phyloP scores from a whole-genome alignment of 2,329 filamentous ascomycete genomes.

The Coniochaeta pulveracea region DNA sequence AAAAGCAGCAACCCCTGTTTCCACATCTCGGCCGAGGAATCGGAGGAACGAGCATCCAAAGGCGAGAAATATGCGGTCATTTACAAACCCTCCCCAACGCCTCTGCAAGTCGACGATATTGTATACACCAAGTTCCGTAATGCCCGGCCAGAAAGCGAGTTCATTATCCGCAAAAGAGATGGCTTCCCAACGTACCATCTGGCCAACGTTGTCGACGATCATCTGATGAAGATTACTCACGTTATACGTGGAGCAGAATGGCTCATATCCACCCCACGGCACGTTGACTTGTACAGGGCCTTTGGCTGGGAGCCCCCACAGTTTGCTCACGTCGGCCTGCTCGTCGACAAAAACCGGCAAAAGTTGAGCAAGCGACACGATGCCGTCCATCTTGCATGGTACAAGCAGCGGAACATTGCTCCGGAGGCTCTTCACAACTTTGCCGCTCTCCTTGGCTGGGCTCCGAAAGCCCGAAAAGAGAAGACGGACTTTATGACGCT shows the following conservation, averaged over 20 bases:
- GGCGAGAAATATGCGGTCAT: slow-evolving; percentile 70
- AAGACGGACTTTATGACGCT: slow-evolving; percentile 67
- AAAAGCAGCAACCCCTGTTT: slow-evolving; percentile 55
- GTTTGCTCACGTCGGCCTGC: slow-evolving; percentile 73
- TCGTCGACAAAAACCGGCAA: slow-evolving; percentile 55
- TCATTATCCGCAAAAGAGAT: slow-evolving; percentile 83
- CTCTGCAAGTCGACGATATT: slow-evolving; percentile 60
- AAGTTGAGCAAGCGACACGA: slow-evolving; percentile 81
- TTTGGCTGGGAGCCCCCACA: slow-evolving; percentile 62
- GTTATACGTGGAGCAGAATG: slow-evolving; percentile 92
- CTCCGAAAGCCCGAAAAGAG: slow-evolving; percentile 44
- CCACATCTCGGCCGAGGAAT: slow-evolving; percentile 53
- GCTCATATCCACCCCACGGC: slow-evolving; percentile 83
- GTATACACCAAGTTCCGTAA: slow-evolving; percentile 63
- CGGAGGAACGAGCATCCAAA: slow-evolving; percentile 54
- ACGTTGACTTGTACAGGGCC: slow-evolving; percentile 60
- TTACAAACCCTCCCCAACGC: slow-evolving; percentile 52
- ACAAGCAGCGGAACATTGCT: slow-evolving; percentile 32
- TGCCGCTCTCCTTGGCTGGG: slow-evolving; percentile 77
- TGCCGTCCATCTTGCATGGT: slow-evolving; percentile 37
- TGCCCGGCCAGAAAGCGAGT: slow-evolving; percentile 57
- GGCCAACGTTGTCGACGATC: slow-evolving; percentile 93
- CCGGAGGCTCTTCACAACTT: slow-evolving; percentile 60
- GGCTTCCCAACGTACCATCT: slow-evolving; percentile 94
- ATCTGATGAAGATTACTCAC: slow-evolving; percentile 90